Evolutionary conservation across 345 rosid genomes (phyloP).

Genomic region (Euphorbia pulcherrima): DNA sequence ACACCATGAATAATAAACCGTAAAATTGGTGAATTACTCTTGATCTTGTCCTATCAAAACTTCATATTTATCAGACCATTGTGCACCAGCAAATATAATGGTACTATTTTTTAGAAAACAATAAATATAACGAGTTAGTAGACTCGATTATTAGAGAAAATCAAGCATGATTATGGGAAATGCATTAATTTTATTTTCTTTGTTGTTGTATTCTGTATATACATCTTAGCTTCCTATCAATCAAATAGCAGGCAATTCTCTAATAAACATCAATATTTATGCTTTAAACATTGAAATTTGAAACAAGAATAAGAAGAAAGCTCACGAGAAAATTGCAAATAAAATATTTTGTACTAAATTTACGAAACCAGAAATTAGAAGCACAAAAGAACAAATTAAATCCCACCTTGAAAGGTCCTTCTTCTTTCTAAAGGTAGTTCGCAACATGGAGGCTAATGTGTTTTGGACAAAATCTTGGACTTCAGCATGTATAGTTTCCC

Average conservation of each 20-base stretch:
- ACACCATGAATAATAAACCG: not conserved
- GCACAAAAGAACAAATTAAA: slow-evolving; percentile 14
- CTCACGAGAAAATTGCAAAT: not conserved
- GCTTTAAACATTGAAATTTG: not conserved
- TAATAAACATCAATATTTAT: too few relatives aligned
- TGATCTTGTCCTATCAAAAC: not conserved
- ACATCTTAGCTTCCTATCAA: too few relatives aligned
- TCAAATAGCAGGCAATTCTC: too few relatives aligned
- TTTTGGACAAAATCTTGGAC: slow-evolving; percentile 99
- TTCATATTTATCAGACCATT: not conserved
- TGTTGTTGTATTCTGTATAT: too few relatives aligned
- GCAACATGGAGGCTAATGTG: slow-evolving; percentile 88
- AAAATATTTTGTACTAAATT: not conserved
- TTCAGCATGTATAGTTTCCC: slow-evolving; percentile 99
- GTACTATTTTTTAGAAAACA: too few relatives aligned
- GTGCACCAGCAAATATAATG: not conserved
- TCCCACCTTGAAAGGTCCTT: slow-evolving; percentile 84
- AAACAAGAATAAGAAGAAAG: not conserved
- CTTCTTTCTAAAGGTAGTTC: slow-evolving; percentile 91
- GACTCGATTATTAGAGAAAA: too few relatives aligned
- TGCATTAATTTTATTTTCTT: too few relatives aligned
- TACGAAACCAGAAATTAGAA: not conserved
- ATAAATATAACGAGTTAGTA: too few relatives aligned
- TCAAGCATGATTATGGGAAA: too few relatives aligned
- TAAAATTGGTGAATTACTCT: not conserved